Base-by-base conservation (phyloP, 2,329 filamentous ascomycete genomes). In the Sclerotinia sclerotiorum region DNA sequence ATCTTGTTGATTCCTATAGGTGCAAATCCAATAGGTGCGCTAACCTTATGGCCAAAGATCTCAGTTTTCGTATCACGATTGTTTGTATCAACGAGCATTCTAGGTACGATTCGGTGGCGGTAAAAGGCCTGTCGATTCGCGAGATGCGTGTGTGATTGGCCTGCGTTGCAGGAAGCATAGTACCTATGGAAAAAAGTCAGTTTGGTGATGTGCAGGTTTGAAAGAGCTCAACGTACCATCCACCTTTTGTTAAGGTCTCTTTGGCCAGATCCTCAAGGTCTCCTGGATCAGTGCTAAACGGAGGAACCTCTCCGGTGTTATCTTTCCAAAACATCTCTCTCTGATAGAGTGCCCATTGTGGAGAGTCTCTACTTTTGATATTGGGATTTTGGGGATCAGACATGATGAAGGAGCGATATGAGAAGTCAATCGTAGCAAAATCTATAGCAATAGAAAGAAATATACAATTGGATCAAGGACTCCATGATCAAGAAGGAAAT, bases 1-100 rank as follows among this genome's bases (percentile, higher is more conserved):
- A 89, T 90, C 70, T 85, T 84, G 79, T 90, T 88, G 72, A 90
- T 88, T 5, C 87, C 87, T 39, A 89, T 84, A 0, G 87, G 87
- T 0, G 87, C 85, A 73, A 90, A 87, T n/a, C 85, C 86, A 63
- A 90, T 84, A 0, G 87, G 87, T 0, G 86, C 86, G 2, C 82
- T 80, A 19, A 87, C 83, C 61, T 82, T 81, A 76, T 88, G 85
- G 19, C 87, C 84, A 76, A 88, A 90, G 70, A 90, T 85, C 5
- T 78, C 79, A 17, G 85, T 85, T 1, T 78, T 78, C 0, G 85
- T 87, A 73, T 89, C 86, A 49, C 86, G 83, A 44, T 87, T 51
- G 65, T 44, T 61, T 10, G 85, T 88, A 77, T 89, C 85, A 54
- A 88, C 82, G 1, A 90, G 83, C 80, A 84, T 85, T 56, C 83